Base-by-base conservation (phyloP, 129 eudicot genomes). In the Chrysanthemum makinoi region DNA sequence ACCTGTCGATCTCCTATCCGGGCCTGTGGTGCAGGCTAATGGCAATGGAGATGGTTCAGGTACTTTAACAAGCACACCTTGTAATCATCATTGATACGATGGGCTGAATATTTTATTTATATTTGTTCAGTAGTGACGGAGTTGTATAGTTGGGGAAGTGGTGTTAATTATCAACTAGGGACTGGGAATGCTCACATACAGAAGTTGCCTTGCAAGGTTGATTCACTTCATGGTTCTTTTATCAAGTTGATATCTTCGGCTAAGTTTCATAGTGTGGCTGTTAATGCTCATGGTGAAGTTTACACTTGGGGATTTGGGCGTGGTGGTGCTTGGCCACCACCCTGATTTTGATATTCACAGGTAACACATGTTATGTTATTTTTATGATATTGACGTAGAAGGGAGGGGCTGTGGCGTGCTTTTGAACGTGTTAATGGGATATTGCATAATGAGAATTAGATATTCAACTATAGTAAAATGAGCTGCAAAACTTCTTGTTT, bases 61-160 rank as follows among this genome's bases (percentile, higher is more conserved):
- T 94, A 72, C 28, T 47, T 10, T 75, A 67, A 6, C 35, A 48
- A 76, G 16, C 77, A 44, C 43, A 44, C 71, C 28, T 52, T 61
- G 20, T 59, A 62, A 66, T 49, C 35, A 52, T 10, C 4, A 43
- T 57, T 6, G 19, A 67, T 54, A 48, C 49, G 26, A 56, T 72
- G 35, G n/a, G n/a, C 75, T 72, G 62, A 75, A 73, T 65, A n/a
- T 39, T 20, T 62, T 59, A 20, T 47, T 39, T 73, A 18, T 72
- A 16, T 52, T 39, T 78, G 50, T 70, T 71, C 80, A 88, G 97
- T 88, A 10, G 90, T 85, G 30, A 90, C 99, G 15, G 99, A 95
- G 81, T 83, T 95, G 73, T 95, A 82, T 72, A 95, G 99, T 87
- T 95, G 99, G 99, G 99, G 99, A 62, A 95, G 99, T 80, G 99